These are phyloP conservation scores for Lyophyllum shimeji DNA, from an alignment of 768 basidiomycete species.

Conservation along the genomic window DNA sequence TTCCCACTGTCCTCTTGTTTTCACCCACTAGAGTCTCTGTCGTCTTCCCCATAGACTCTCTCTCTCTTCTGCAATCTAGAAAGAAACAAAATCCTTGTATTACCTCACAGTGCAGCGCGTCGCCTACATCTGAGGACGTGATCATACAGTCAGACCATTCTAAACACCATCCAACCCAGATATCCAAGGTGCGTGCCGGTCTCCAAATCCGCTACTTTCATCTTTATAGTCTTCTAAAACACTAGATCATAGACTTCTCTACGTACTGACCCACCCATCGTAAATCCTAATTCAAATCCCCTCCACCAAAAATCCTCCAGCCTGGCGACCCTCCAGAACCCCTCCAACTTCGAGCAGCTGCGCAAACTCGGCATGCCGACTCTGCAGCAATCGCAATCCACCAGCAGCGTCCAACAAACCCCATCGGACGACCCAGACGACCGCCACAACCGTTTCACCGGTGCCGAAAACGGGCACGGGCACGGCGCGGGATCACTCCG, in stretches of 20 bases:
- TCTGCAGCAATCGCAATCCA: constrained; percentile 24
- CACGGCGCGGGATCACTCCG: constrained; percentile 38
- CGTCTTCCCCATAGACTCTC: constrained; percentile 20
- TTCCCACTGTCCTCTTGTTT: constrained; percentile 23
- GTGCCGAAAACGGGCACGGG: constrained; percentile 41
- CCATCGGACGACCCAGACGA: constrained; percentile 48
- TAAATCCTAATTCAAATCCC: neutral
- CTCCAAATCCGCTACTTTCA: neutral
- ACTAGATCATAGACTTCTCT: constrained; percentile 8
- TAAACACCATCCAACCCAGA: constrained; percentile 14
- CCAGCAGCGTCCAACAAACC: constrained; percentile 30
- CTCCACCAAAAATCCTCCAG: constrained; percentile 7
- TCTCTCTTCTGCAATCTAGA: constrained; percentile 17
- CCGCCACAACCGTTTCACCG: constrained; percentile 58
- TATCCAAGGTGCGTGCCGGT: constrained; percentile 15
- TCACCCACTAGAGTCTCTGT: constrained; percentile 16
- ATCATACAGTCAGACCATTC: constrained; percentile 15
- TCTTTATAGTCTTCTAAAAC: constrained; percentile 6
- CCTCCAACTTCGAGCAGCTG: constrained; percentile 18
- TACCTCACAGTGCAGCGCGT: constrained; percentile 9
- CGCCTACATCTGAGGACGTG: constrained; percentile 17
- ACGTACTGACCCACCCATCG: constrained; percentile 13
- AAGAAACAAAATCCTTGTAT: constrained; percentile 15
- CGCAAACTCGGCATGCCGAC: constrained; percentile 22
- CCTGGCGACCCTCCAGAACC: constrained; percentile 24